Base-by-base conservation (phyloP, 2,329 filamentous ascomycete species). In the Hypoxylon sp. region DNA sequence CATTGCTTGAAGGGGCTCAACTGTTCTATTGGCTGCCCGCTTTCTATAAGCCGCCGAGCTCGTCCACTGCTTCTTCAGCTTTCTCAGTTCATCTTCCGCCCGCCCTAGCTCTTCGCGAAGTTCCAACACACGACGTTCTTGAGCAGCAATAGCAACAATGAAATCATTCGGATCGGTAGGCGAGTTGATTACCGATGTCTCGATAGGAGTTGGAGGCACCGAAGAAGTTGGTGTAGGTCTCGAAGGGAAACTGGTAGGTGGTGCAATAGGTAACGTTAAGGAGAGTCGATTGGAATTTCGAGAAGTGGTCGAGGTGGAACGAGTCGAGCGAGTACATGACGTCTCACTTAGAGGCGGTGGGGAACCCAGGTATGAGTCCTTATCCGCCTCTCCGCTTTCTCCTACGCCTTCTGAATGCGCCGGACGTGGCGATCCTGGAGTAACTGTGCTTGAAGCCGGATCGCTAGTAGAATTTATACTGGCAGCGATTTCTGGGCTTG, bases 41-140 rank as follows among this genome's bases (percentile, higher is more conserved):
- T 95, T 95, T 79, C 89, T 93, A 63, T 87, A 86, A 48, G 88
- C 89, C 76, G 97, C 93, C 65, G 93, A 89, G 12, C 83, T 80
- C 1, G 92, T 87, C 90, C 93, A 98, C 78, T 93, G 91, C 73
- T 87, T 90, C 82, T 97, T 98, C 66, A 99, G 82, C 42, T 82
- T 86, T 48, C 83, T 82, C 40, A 99, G 82, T 48, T 97, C 91
- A 11, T 82, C 80, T 76, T 99, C 95, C 4, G 96, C 95, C 64
- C 89, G 90, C 22, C 83, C 81, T n/a, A 99, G 83, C 78, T 98
- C 95, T 77, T 99, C 96, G 64, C 90, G 91, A 54, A 99, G 82
- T 79, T 98, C 96, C 61, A 99, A 81, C 1, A 99, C 95, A 70
- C 89, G 89, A 61, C 96, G 87, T 80, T 99, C 96, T 80, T 98